Base-by-base conservation (phyloP, 768 basidiomycete genomes). In the Mycena pura region DNA sequence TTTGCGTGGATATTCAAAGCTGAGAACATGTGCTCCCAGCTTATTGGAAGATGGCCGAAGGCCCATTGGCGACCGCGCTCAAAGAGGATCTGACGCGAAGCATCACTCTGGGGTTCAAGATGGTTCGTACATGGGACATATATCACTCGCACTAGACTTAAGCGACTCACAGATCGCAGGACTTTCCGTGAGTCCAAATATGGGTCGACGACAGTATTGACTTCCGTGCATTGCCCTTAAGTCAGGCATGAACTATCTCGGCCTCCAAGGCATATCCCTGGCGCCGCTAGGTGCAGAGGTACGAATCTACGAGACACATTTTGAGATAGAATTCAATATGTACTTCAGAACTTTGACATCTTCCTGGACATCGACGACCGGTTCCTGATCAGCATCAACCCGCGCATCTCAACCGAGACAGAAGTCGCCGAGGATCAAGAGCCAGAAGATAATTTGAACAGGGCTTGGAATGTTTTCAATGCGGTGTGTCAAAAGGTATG, bases 291-390 rank as follows among this genome's bases (percentile, higher is more conserved):
- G 48, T 17, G 39, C 13, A 1, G 48, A 58, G 24, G 57, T 58
- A 11, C 15, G 22, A 5, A 15, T 15, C 3, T n/a, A n/a, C 25
- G 2, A 43, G 5, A 11, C 13, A 3, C n/a, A 3, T 9, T 15
- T 7, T 52, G n/a, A 13, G 29, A 31, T 15, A 11, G 8, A 10
- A 8, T 28, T 22, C 17, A 36, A 5, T 3, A 22, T 27, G 10
- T 22, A 17, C 6, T 13, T 7, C 22, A 58, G 57, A 50, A 44
- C 21, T 41, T 49, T 25, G 47, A 49, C 22, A 27, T 57, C 8
- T 57, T 57, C 24, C 46, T 57, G 27, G 56, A 48, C 24, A 7
- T 49, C 47, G 22, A 43, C 22, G 56, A 57, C 27, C 55, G 55
- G 6, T 57, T 57, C 25, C 3, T 47, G 17, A 27, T 56, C 28